Base-by-base conservation (phyloP, 2,329 filamentous ascomycete species). In the Pochonia chlamydosporia region DNA sequence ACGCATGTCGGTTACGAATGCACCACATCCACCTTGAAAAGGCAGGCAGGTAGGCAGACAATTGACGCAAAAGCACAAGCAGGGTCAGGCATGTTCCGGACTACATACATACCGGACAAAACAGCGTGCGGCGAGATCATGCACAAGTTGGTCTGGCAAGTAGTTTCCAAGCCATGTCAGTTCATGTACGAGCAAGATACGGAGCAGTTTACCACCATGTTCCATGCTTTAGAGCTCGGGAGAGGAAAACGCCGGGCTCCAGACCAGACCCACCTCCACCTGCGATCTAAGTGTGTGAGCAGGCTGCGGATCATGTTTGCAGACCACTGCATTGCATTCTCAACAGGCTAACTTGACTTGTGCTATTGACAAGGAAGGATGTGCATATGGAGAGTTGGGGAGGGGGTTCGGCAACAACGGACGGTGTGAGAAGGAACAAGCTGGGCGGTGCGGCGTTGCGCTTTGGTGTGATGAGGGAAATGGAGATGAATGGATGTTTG, bases 1-100 rank as follows among this genome's bases (percentile, higher is more conserved):
- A 16, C 5, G n/a, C 31, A 10, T 9, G 14, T 7, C 5, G 9
- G 31, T 3, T 10, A 35, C 31, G 31, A 16, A 35, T 35, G 20
- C 31, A 16, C 20, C 16, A 39, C n/a, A 21, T 18, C 13, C 14
- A 3, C 11, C 20, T 3, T 23, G 35, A 10, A 28, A 28, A 9
- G 20, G 18, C 2, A 21, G 23, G 35, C n/a, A 36, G 21, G 3
- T 36, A 28, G 26, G 26, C n/a, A 28, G 13, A 28, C 26, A 28
- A n/a, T n/a, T 36, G 33, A 36, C 21, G 33, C 33, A 39, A 39
- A 41, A 16, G 39, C 39, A 41, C 23, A 20, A 37, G 33, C 45
- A 37, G 45, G 30, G 44, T 39, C 37, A 40, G 44, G 30, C 39
- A 37, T 46, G 23, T 47, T 47, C 45, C 45, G 39, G 39, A 13